Evolutionary conservation across 768 basidiomycete species (phyloP).

Genomic region (Xanthoconium stramineum): DNA sequence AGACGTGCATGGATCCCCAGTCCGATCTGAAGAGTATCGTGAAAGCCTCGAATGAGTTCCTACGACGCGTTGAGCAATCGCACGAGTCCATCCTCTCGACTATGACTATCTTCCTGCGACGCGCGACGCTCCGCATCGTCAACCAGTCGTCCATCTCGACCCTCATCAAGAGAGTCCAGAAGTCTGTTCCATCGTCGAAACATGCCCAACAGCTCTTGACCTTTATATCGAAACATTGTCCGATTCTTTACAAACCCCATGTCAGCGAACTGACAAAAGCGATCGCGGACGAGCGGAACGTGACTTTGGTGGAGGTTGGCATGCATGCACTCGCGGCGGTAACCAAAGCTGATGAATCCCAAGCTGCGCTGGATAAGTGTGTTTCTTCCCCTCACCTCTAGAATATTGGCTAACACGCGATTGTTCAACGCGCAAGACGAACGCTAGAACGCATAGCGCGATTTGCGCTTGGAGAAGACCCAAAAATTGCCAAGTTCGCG

Average conservation of each 20-base stretch:
- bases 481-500: conserved; percentile 80
- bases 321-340: conserved; percentile 77
- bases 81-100: conserved; percentile 60
- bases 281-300: conserved; percentile 61
- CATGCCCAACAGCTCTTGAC: conserved; percentile 53
- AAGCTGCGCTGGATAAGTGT: conserved; percentile 65
- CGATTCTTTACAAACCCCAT: conserved; percentile 71
- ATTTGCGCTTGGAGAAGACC: conserved; percentile 56
- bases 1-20: conserved; percentile 78
- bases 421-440: conserved; percentile 41
- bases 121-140: conserved; percentile 66
- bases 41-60: conserved; percentile 81
- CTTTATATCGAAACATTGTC: conserved; percentile 70
- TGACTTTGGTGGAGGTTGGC: conserved; percentile 55
- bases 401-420: neutral
- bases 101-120: conserved; percentile 66
- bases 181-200: conserved; percentile 38
- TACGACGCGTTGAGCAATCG: conserved; percentile 70
- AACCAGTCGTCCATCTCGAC: conserved; percentile 86
- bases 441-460: conserved; percentile 62
- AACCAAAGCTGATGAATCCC: conserved; percentile 53
- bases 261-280: conserved; percentile 72
- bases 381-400: conserved; percentile 23
- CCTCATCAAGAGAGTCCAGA: conserved; percentile 66
- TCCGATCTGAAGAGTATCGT: conserved; percentile 77